phyloP scores from a whole-genome alignment of 495 filamentous ascomycete species.

The Talaromyces ruber region DNA sequence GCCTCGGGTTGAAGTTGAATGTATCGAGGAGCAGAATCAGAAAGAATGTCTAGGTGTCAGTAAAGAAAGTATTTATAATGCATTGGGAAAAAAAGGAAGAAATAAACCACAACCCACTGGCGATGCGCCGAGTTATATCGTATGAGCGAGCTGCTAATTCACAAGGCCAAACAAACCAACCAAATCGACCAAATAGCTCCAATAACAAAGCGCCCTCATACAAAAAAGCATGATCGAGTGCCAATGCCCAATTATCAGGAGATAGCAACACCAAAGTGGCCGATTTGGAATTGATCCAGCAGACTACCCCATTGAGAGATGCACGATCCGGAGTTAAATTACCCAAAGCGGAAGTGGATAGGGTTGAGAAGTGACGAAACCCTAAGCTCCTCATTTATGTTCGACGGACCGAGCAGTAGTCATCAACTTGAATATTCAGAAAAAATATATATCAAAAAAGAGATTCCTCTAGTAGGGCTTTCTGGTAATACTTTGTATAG shows the following conservation, averaged over 20 bases:
- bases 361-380: neutral
- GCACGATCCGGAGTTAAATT: neutral
- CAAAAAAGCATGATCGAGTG: neutral
- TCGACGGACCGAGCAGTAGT: no score
- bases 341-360: neutral
- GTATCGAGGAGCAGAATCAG: neutral
- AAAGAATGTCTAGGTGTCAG: neutral
- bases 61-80: neutral
- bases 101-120: neutral
- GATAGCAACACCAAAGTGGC: neutral
- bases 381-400: neutral
- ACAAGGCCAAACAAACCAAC: neutral
- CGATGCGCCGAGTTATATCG: neutral
- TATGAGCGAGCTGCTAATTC: neutral
- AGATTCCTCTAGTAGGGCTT: no score
- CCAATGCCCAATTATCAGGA: neutral
- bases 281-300: neutral
- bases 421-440: no score
- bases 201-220: neutral
- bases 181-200: neutral
- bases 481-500: no score
- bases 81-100: neutral
- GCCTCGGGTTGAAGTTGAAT: neutral
- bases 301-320: neutral
- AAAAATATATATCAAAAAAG: no score